Percentiles rank a stretch among this genome's conserved stretches.
phyloP scores from a whole-genome alignment of 2,329 filamentous ascomycete genomes.

The Trichoderma sp. region DNA sequence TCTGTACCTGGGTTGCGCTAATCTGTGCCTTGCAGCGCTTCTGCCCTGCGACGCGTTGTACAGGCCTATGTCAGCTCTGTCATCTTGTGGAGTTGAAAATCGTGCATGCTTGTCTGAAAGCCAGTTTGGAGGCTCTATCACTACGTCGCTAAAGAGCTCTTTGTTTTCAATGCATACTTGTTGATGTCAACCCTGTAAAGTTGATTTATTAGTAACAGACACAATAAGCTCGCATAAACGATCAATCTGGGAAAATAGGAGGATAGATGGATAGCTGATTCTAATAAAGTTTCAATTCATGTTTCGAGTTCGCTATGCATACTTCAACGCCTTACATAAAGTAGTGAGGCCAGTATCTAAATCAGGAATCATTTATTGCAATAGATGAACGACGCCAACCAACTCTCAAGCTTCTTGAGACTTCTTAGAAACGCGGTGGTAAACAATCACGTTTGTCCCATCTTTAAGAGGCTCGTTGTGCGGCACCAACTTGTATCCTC shows the following conservation, averaged over 20 bases:
- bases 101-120: not conserved
- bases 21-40: not conserved
- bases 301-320: not conserved
- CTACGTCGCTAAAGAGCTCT: not conserved
- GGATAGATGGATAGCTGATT: not conserved
- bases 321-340: not conserved
- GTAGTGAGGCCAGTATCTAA: not conserved
- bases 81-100: not conserved
- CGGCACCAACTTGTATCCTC: slow-evolving; percentile 26
- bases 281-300: not conserved
- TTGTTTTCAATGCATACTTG: not conserved
- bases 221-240: not conserved
- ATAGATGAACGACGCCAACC: not conserved
- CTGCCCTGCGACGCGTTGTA: not conserved
- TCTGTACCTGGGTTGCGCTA: not conserved
- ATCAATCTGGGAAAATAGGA: not conserved
- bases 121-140: not conserved
- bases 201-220: not conserved
- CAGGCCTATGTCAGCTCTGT: not conserved
- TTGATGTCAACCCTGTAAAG: not conserved
- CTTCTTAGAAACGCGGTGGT: slow-evolving; percentile 25
- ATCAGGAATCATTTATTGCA: not conserved
- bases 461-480: slow-evolving; percentile 27
- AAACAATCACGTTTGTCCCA: slow-evolving; percentile 29
- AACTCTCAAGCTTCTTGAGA: not conserved